Evolutionary conservation across 2,329 filamentous ascomycete genomes (phyloP), one percentile per base, ranked within the genome.

Genomic region (Aspergillus quadrilineatus): DNA sequence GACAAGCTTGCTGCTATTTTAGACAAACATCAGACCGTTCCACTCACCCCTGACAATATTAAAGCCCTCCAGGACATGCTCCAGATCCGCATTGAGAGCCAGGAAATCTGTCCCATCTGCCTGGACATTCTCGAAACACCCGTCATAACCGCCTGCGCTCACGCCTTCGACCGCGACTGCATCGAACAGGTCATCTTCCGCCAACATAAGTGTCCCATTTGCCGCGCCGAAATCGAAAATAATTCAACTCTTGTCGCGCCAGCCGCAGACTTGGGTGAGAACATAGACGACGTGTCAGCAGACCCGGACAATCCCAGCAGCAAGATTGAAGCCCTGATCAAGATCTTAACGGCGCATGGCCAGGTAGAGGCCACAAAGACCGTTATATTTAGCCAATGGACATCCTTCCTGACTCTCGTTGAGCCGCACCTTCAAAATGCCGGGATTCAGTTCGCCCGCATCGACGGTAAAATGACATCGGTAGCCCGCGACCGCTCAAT

Each of bases 141-240:
- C 0, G 85, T 94, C 51, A 95, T 96, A 65, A 96, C 91, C 1
- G 84, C 86, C 47, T 96, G 92, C 74, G 90, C 89, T 28, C 92
- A 96, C 70, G 79, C 86, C 1, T 96, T 92, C 71, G 92, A 91
- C 63, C 79, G 78, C 22, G 75, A 77, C 4, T 96, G 92, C 69
- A 91, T 96, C 60, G 79, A 85, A 51, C 83, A 84, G 61, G 88
- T 89, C 49, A 88, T 96, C 57, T 82, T 89, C 54, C 80, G 84
- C 1, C 90, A 94, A 67, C 82, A 87, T 53, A 91, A 88, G 70
- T 96, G 92, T 59, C 92, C 92, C 0, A 87, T 96, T 82, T 96
- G 92, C 66, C 87, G 90, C 17, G 85, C 87, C 5, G 76, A 84
- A 34, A 82, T 95, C 14, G 77, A 81, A 10, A 81, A 86, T 54